phyloP scores from a whole-genome alignment of 495 filamentous ascomycete genomes.

The Neurospora sp. region DNA sequence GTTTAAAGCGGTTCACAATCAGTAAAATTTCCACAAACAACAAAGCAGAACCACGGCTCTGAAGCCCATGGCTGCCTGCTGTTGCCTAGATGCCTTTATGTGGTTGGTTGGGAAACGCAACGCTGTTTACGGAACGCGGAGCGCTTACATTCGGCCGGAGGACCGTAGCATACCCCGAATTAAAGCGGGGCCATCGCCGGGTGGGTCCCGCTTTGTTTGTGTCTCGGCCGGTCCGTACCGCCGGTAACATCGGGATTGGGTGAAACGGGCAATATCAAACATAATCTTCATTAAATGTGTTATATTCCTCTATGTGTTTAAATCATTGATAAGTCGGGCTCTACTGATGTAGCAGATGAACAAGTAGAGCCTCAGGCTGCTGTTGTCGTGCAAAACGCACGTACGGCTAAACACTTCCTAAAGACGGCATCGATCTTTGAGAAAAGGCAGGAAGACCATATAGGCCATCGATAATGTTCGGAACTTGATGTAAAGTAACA shows the following conservation, averaged over 20 bases:
- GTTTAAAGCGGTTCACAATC: neutral
- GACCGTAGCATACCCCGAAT: neutral
- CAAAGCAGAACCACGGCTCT: neutral
- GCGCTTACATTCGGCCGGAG: neutral
- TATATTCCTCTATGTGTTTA: neutral
- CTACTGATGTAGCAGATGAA: neutral
- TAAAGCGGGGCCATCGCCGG: neutral
- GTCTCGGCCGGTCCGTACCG: neutral
- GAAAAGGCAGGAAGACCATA: neutral
- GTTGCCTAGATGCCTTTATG: neutral
- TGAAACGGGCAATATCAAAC: neutral
- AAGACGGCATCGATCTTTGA: neutral
- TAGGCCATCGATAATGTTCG: neutral
- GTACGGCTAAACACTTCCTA: neutral
- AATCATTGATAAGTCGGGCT: neutral
- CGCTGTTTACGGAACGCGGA: neutral
- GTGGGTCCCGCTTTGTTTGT: neutral
- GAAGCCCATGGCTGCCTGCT: neutral
- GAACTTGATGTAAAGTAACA: neutral
- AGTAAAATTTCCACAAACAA: neutral
- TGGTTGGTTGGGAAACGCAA: neutral
- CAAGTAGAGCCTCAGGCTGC: neutral
- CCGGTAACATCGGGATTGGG: neutral
- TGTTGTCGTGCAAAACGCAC: neutral
- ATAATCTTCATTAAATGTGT: too few relatives aligned